A percentile compares a stretch with the other conserved stretches of the same genome.
Conservation (phyloP, 2,329 filamentous ascomycete genomes). For the Cryphonectria radicalis region DNA sequence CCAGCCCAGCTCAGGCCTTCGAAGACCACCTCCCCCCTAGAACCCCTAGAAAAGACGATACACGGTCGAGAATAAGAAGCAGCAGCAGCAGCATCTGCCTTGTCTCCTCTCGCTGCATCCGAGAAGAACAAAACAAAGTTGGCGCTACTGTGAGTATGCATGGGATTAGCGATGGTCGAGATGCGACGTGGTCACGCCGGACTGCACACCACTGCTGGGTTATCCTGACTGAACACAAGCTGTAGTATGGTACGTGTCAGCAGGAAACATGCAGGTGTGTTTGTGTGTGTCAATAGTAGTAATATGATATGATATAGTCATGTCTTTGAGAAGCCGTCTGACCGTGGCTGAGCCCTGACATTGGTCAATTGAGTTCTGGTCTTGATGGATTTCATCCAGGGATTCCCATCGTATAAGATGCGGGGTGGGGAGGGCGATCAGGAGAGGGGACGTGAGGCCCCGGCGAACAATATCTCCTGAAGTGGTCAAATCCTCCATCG, state of each 20-base stretch:
- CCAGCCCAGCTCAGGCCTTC: background rate
- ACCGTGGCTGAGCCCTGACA: background rate
- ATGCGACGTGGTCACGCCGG: background rate
- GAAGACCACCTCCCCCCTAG: background rate
- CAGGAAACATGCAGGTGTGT: background rate
- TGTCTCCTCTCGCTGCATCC: background rate
- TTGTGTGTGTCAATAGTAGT: background rate
- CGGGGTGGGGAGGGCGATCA: background rate
- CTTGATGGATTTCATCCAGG: background rate
- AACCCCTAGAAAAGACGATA: background rate
- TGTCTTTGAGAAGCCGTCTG: background rate
- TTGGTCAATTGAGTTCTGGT: constrained; percentile 13
- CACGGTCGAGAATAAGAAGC: background rate
- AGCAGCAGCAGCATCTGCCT: background rate
- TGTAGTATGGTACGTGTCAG: background rate
- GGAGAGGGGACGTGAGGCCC: background rate
- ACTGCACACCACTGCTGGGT: background rate
- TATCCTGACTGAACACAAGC: background rate
- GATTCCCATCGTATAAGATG: background rate
- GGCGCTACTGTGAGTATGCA: background rate
- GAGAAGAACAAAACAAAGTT: background rate
- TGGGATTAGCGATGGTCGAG: background rate
- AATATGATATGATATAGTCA: background rate
- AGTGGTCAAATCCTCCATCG: background rate
- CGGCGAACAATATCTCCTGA: background rate